Percentiles rank a stretch among this genome's conserved stretches.
phyloP scores from a whole-genome alignment of 768 basidiomycete species.

The Leccinellum luteum region DNA sequence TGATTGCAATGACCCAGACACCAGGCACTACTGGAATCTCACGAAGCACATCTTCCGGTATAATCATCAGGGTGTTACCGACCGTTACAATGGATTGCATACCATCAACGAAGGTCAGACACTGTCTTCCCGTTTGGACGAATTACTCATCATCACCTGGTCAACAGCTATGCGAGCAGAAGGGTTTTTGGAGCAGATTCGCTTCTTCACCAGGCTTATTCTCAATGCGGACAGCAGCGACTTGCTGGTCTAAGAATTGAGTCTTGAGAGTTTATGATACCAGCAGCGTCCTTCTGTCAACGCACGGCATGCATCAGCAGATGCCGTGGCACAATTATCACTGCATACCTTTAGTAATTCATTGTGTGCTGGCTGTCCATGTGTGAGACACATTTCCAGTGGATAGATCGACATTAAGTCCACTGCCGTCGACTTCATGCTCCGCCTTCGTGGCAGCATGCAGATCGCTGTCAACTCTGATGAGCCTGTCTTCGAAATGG shows the following conservation, averaged over 20 bases:
- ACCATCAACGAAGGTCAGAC: conserved; percentile 28
- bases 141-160: conserved; percentile 7
- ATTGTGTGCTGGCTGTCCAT: too few species aligned
- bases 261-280: too few species aligned
- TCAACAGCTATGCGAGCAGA: conserved; percentile 26
- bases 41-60: conserved; percentile 49
- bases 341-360: too few species aligned
- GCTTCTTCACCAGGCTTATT: conserved; percentile 32
- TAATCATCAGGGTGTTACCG: conserved; percentile 26
- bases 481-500: neutral
- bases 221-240: conserved; percentile 32
- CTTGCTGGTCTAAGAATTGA: conserved; percentile 12
- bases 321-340: too few species aligned
- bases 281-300: too few species aligned
- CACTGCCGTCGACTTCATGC: neutral
- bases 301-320: too few species aligned
- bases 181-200: conserved; percentile 30
- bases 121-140: neutral
- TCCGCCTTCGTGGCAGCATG: neutral
- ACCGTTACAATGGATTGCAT: conserved; percentile 37
- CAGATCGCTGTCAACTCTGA: too few species aligned
- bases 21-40: conserved; percentile 43
- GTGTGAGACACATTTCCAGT: too few species aligned
- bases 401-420: neutral
- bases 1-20: conserved; percentile 33